Evolutionary conservation across 2,329 filamentous ascomycete genomes (phyloP).

Genomic region (Colletotrichum tanaceti): DNA sequence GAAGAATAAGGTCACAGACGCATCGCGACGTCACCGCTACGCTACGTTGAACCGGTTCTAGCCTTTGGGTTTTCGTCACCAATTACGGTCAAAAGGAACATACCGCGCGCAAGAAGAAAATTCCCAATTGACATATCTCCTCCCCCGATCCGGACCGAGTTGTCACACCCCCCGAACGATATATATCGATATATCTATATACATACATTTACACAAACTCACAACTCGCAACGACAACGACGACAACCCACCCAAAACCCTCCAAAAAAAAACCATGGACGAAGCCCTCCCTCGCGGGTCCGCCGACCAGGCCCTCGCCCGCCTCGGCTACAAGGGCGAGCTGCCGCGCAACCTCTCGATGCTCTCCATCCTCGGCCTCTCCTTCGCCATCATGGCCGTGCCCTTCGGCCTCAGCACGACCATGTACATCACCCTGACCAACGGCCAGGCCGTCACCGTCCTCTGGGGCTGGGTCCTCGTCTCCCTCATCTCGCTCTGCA

Average conservation of each 20-base stretch:
- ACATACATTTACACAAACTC: no score
- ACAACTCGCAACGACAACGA: neutral
- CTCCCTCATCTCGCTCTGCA: constrained; percentile 70
- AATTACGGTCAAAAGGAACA: no score
- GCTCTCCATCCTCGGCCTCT: constrained; percentile 71
- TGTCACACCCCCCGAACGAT: no score
- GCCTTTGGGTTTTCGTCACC: no score
- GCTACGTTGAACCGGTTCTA: no score
- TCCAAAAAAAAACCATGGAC: constrained; percentile 31
- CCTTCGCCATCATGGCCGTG: constrained; percentile 81
- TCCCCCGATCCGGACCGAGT: no score
- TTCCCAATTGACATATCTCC: no score
- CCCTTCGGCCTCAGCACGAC: constrained; percentile 77
- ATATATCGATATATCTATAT: no score
- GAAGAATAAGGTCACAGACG: no score
- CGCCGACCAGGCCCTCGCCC: constrained; percentile 50
- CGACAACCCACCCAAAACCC: neutral
- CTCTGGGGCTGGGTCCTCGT: constrained; percentile 78
- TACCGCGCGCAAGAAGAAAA: no score
- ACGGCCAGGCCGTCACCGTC: constrained; percentile 76
- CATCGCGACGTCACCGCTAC: no score
- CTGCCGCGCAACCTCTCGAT: constrained; percentile 62
- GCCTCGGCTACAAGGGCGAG: constrained; percentile 61
- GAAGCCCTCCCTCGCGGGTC: constrained; percentile 26
- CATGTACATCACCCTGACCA: constrained; percentile 73